A percentile compares a stretch with the other conserved stretches of the same genome.
phyloP scores from a whole-genome alignment of 1,284 basidiomycete genomes.

The Bjerkandera adusta region DNA sequence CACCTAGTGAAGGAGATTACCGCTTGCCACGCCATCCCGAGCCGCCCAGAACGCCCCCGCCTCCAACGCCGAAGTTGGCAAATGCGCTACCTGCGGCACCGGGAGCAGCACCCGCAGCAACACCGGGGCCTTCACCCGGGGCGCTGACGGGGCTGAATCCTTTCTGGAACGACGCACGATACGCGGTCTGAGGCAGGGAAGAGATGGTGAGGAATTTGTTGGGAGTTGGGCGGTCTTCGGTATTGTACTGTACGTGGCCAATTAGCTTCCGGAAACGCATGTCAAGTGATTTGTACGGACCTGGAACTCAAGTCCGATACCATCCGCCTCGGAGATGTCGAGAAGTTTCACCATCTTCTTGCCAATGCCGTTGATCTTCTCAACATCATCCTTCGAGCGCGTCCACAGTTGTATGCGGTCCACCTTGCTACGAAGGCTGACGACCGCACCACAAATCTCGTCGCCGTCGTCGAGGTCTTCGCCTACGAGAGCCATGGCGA shows the following conservation, averaged over 20 bases:
- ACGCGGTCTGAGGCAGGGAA: slow-evolving; percentile 60
- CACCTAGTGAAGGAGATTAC: neutral
- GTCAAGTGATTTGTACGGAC: slow-evolving; percentile 43
- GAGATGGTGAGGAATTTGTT: slow-evolving; percentile 83
- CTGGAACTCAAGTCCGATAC: slow-evolving; percentile 88
- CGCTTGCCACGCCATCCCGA: slow-evolving; percentile 30
- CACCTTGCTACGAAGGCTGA: slow-evolving; percentile 82
- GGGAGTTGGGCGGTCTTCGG: slow-evolving; percentile 72
- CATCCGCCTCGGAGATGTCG: slow-evolving; percentile 76
- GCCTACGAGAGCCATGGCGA: slow-evolving; percentile 89
- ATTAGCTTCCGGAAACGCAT: neutral
- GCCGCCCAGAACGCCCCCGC: slow-evolving; percentile 28
- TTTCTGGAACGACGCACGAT: slow-evolving; percentile 56
- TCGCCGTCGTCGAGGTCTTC: slow-evolving; percentile 87
- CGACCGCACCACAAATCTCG: slow-evolving; percentile 89
- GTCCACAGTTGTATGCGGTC: slow-evolving; percentile 92
- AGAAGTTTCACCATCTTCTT: slow-evolving; percentile 78
- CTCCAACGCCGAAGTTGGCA: slow-evolving; percentile 32
- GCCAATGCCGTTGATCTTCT: slow-evolving; percentile 81
- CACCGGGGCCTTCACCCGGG: slow-evolving; percentile 28
- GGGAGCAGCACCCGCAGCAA: slow-evolving; percentile 32
- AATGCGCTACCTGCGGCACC: slow-evolving; percentile 30
- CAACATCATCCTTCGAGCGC: slow-evolving; percentile 78
- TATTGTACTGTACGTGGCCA: slow-evolving; percentile 58
- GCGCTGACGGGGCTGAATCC: slow-evolving; percentile 29